Evolutionary conservation across 2,329 filamentous ascomycete genomes (phyloP), one percentile per base, ranked within the genome.

Genomic region (Dactylellina cionopaga): DNA sequence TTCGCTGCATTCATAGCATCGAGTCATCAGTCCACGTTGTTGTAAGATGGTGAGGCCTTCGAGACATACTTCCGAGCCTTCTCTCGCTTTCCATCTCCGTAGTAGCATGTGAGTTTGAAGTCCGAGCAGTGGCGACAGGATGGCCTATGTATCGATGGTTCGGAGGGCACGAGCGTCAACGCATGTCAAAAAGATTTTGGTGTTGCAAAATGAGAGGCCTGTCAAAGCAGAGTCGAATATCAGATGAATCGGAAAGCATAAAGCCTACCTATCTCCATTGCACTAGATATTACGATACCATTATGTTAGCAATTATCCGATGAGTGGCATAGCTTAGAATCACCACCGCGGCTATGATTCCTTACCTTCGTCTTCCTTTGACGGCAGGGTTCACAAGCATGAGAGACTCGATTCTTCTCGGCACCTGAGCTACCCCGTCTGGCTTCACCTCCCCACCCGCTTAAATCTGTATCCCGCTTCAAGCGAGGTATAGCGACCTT

Each of bases 41-140:
- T 47, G 49, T 11, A 44, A 52, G 33, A 65, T 17, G 10, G n/a
- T 13, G 25, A 19, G 5, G 25, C 13, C 17, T 24, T 33, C 15
- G 25, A 44, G 37, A 7, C 74, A 49, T 60, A 77, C 76, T 74
- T 76, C 52, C 56, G 76, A 46, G 59, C 72, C 29, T 44, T 60
- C 25, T 77, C 75, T 31, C 75, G 68, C 44, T 76, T 77, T 13
- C 76, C 76, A 54, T 76, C 76, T 7, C 68, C 75, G 46, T 76
- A 77, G 33, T 60, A 62, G 49, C 76, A 77, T 13, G 5, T 41
- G 19, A 77, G 73, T 52, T 76, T 76, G 44, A 76, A 77, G 51
- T 77, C 76, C 39, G 74, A 43, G 49, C 76, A 77, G 56, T 77
- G 76, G 33, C 76, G 76, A 63, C 76, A 77, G 49, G 43, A 37